Percentiles rank a stretch among this genome's conserved stretches.
Evolutionary conservation across 2,329 filamentous ascomycete species (phyloP).

Genomic region (Tolypocladium nubicola): DNA sequence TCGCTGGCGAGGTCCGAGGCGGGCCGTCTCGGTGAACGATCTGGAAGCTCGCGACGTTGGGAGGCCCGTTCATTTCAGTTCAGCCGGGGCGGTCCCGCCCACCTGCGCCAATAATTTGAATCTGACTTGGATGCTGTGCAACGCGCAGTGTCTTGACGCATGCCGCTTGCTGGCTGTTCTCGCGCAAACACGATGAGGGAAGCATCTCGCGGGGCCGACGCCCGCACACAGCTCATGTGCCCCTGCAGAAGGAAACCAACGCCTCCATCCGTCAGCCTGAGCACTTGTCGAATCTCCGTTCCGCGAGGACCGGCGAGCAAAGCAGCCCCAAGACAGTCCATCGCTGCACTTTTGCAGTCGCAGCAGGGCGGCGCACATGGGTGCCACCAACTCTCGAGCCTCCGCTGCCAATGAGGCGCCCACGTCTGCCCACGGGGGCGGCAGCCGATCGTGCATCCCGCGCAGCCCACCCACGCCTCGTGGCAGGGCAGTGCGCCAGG

Average conservation of each 20-base stretch:
- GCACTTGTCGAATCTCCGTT: neutral
- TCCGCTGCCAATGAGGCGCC: neutral
- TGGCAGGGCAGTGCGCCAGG: neutral
- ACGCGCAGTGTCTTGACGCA: neutral
- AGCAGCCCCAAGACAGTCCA: neutral
- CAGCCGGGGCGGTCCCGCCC: too few relatives aligned
- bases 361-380: neutral
- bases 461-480: neutral
- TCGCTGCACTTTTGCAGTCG: neutral
- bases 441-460: neutral
- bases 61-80: neutral
- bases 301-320: neutral
- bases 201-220: neutral
- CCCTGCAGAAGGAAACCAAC: too few relatives aligned
- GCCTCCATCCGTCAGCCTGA: neutral
- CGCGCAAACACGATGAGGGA: neutral
- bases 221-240: neutral
- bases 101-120: neutral
- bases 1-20: neutral
- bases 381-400: neutral
- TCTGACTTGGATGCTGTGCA: neutral
- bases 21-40: neutral
- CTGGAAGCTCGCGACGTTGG: neutral
- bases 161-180: neutral
- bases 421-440: neutral